Percentiles rank a stretch among this genome's conserved stretches.
Conservation (phyloP, 352 stramenopile genomes). For the Phytopythium kandeliae region DNA sequence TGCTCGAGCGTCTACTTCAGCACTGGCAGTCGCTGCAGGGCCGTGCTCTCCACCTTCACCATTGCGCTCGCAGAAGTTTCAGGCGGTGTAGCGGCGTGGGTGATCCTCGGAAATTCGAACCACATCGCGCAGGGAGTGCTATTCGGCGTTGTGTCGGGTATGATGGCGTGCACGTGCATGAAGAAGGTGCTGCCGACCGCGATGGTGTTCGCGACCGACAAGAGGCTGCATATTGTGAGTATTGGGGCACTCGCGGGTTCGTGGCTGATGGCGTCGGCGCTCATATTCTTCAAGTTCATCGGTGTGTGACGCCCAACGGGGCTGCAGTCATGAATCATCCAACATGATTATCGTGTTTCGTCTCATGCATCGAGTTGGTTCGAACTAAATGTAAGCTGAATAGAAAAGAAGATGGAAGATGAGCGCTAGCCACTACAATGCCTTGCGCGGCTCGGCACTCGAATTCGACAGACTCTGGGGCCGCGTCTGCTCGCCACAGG, state of each 20-base stretch:
- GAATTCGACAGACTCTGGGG: too few species aligned
- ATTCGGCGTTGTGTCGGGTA: slow-evolving; percentile 90
- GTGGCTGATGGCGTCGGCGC: slow-evolving; percentile 84
- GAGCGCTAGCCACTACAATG: background rate
- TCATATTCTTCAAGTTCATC: slow-evolving; percentile 82
- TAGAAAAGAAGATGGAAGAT: background rate
- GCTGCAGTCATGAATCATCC: too few species aligned
- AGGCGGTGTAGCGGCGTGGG: slow-evolving; percentile 83
- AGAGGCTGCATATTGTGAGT: slow-evolving; percentile 68
- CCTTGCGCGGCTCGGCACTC: too few species aligned
- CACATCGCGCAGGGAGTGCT: slow-evolving; percentile 77
- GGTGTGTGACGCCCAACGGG: too few species aligned
- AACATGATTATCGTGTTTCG: background rate
- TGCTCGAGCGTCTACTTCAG: slow-evolving; percentile 95
- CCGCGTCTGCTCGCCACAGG: too few species aligned
- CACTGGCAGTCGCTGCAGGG: slow-evolving; percentile 90
- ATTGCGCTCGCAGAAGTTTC: slow-evolving; percentile 86
- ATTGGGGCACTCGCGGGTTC: slow-evolving; percentile 78
- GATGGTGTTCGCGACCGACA: slow-evolving; percentile 78
- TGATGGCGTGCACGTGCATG: slow-evolving; percentile 92
- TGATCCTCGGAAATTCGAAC: slow-evolving; percentile 73
- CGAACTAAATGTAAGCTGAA: background rate
- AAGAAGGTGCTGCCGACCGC: slow-evolving; percentile 90
- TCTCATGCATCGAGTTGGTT: background rate
- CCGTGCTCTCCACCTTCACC: slow-evolving; percentile 90